Percentiles rank a stretch among this genome's conserved stretches.
Conservation (phyloP, 805 yeast genomes). For the Starmerella powellii region DNA sequence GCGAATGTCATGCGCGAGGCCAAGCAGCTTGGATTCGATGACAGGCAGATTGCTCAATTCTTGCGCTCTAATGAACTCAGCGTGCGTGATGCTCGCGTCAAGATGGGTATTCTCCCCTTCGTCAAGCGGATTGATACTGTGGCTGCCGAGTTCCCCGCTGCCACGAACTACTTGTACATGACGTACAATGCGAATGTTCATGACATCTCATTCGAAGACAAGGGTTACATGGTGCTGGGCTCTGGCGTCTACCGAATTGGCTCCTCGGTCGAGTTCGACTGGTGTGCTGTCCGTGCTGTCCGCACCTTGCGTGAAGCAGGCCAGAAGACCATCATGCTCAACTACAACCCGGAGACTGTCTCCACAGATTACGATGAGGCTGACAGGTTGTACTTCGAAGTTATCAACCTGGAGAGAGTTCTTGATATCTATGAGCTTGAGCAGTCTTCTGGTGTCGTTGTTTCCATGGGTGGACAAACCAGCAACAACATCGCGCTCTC, state of each 20-base stretch:
- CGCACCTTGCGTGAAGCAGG: slow-evolving; percentile 82
- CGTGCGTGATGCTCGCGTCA: slow-evolving; percentile 76
- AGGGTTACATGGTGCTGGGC: slow-evolving; percentile 91
- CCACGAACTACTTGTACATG: slow-evolving; percentile 84
- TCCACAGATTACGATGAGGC: slow-evolving; percentile 99
- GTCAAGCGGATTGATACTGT: slow-evolving; percentile 97
- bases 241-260: slow-evolving; percentile 99
- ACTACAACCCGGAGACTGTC: slow-evolving; percentile 97
- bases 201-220: slow-evolving; percentile 79
- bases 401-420: slow-evolving; percentile 85
- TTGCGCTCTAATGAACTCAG: slow-evolving; percentile 84
- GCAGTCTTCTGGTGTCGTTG: slow-evolving; percentile 79
- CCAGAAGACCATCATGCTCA: slow-evolving; percentile 86
- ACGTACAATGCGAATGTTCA: slow-evolving; percentile 86
- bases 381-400: slow-evolving; percentile 91
- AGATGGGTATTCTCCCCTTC: slow-evolving; percentile 75
- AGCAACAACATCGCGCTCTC: slow-evolving; percentile 92
- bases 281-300: slow-evolving; percentile 98
- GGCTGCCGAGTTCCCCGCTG: slow-evolving; percentile 98
- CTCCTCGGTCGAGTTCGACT: slow-evolving; percentile 96
- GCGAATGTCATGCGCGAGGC: slow-evolving; percentile 56
- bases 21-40: slow-evolving; percentile 93
- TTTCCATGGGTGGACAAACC: slow-evolving; percentile 98
- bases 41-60: slow-evolving; percentile 87
- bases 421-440: slow-evolving; percentile 90